A percentile compares a stretch with the other conserved stretches of the same genome.
Conservation (phyloP, 495 filamentous ascomycete genomes). For the Letharia columbiana region DNA sequence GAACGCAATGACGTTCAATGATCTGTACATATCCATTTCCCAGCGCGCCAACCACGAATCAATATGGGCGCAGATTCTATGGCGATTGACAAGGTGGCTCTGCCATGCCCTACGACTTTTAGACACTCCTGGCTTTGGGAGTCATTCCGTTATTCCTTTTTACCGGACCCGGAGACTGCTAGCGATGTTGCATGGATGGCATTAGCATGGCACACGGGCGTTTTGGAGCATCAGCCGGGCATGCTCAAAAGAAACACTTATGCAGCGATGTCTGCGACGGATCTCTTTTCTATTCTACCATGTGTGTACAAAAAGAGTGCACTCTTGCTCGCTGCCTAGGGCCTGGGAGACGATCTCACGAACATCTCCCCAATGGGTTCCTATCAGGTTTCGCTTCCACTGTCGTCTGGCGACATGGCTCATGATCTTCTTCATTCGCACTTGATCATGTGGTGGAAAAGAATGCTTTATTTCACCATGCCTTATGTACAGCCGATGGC, state of each 20-base stretch:
- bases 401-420: slow-evolving; percentile 4
- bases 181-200: slow-evolving; percentile 12
- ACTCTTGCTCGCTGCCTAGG: slow-evolving; percentile 13
- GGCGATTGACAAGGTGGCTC: background rate
- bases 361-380: background rate
- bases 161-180: slow-evolving; percentile 7
- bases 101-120: background rate
- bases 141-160: background rate
- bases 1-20: background rate
- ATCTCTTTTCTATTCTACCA: slow-evolving; percentile 10
- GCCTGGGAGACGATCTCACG: slow-evolving; percentile 5
- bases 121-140: background rate
- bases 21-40: background rate
- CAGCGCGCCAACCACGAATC: background rate
- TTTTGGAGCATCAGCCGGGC: slow-evolving; percentile 11
- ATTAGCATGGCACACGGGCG: slow-evolving; percentile 17
- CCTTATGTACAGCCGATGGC: slow-evolving; percentile 8
- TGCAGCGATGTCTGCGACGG: slow-evolving; percentile 15
- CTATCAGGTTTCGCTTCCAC: background rate
- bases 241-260: background rate
- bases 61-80: background rate
- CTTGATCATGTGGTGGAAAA: background rate
- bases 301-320: background rate
- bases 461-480: slow-evolving; percentile 10
- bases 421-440: slow-evolving; percentile 9